These are phyloP conservation scores for Sporothrix curviconia DNA, from an alignment of 2,329 filamentous ascomycete genomes.

Conservation along the genomic window DNA sequence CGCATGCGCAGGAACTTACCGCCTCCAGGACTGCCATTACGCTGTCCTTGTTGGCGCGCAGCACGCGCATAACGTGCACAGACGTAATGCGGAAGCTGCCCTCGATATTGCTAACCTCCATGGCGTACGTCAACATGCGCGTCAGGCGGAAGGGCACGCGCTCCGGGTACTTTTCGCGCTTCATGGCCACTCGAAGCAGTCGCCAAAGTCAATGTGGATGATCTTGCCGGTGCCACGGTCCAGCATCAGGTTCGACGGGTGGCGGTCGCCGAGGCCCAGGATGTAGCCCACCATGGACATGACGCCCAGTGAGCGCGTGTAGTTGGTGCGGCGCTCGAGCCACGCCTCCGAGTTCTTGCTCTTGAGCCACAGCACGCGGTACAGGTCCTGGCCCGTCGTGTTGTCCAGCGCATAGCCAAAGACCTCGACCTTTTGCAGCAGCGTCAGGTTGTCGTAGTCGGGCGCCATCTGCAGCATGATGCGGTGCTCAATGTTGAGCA, in stretches of 20 bases:
- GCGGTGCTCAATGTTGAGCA: slow-evolving; percentile 97
- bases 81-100: slow-evolving; percentile 97
- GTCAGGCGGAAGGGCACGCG: slow-evolving; percentile 95
- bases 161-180: slow-evolving; percentile 98
- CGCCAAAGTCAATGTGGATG: slow-evolving; percentile 97
- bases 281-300: slow-evolving; percentile 99
- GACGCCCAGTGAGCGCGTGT: slow-evolving; percentile 91
- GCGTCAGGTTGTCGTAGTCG: slow-evolving; percentile 94
- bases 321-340: slow-evolving; percentile 97
- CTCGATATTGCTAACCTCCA: slow-evolving; percentile 99
- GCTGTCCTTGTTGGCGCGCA: slow-evolving; percentile 95
- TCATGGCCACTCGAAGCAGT: slow-evolving; percentile 99
- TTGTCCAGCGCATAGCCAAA: slow-evolving; percentile 99
- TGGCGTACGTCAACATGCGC: slow-evolving; percentile 97
- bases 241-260: slow-evolving; percentile 96
- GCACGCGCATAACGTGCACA: slow-evolving; percentile 95
- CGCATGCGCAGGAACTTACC: slow-evolving; percentile 49
- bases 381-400: slow-evolving; percentile 96
- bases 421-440: slow-evolving; percentile 99
- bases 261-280: slow-evolving; percentile 87
- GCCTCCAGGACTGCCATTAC: slow-evolving; percentile 98
- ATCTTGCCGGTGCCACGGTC: slow-evolving; percentile 95
- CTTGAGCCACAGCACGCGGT: slow-evolving; percentile 97
- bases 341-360: slow-evolving; percentile 96
- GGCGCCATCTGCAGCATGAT: slow-evolving; percentile 99